A percentile compares a stretch with the other conserved stretches of the same genome.
Conservation (phyloP, 2,329 filamentous ascomycete species). For the Alternaria dauci region DNA sequence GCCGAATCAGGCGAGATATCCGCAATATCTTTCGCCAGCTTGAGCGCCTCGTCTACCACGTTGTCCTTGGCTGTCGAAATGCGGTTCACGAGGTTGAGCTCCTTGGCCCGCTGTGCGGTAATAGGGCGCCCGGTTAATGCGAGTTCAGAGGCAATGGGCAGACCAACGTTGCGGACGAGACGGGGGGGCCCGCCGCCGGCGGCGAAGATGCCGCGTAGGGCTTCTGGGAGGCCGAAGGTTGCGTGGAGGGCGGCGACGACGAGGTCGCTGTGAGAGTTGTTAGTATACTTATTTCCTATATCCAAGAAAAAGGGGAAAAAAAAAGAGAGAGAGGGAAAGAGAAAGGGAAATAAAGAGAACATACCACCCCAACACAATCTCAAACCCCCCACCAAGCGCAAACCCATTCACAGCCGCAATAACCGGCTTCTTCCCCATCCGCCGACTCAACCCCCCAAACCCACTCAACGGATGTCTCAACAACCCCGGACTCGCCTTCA, state of each 20-base stretch:
- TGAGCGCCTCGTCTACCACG: constrained; percentile 48
- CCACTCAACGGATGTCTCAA: constrained; percentile 57
- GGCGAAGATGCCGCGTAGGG: constrained; percentile 63
- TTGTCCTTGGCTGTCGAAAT: constrained; percentile 48
- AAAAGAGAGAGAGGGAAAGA: too few relatives aligned
- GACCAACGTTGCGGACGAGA: constrained; percentile 58
- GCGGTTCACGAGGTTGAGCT: constrained; percentile 54
- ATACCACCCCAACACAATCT: constrained; percentile 64
- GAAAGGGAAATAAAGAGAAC: constrained; percentile 16
- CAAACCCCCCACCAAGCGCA: constrained; percentile 66
- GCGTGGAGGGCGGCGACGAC: constrained; percentile 62
- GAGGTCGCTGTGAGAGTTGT: constrained; percentile 54
- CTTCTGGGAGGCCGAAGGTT: constrained; percentile 63
- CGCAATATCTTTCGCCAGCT: constrained; percentile 48
- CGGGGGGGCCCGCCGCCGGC: constrained; percentile 62
- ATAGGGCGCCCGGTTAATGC: constrained; percentile 59
- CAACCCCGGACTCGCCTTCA: constrained; percentile 34
- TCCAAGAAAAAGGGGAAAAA: not conserved
- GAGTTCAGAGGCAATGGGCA: constrained; percentile 61
- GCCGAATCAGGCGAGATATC: constrained; percentile 50
- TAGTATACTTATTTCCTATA: not conserved
- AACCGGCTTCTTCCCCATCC: constrained; percentile 67
- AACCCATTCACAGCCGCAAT: constrained; percentile 68
- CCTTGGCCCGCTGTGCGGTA: constrained; percentile 55
- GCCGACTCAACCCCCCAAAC: constrained; percentile 64